Percentiles rank a stretch among this genome's conserved stretches.
These are phyloP conservation scores for Acer negundo DNA, from an alignment of 345 rosid genomes.

Conservation along the genomic window DNA sequence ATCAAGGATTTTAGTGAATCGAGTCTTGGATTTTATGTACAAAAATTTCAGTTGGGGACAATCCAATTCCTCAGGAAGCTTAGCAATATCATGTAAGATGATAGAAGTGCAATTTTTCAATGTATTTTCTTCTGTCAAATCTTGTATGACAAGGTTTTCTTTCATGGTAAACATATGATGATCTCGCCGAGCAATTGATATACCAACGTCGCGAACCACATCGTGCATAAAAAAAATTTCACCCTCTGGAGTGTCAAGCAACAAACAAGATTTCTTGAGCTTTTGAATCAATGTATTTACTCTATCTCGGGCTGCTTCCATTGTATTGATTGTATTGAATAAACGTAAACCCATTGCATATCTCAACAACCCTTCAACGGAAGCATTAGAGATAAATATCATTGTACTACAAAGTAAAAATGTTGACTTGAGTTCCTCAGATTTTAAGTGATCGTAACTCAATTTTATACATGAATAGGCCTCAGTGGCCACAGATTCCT, in stretches of 20 bases:
- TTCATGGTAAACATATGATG: too few relatives aligned
- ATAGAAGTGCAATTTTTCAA: not conserved
- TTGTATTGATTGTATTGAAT: not conserved
- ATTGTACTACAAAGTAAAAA: slow-evolving; percentile 32
- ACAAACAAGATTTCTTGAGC: slow-evolving; percentile 30
- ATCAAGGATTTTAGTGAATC: not conserved
- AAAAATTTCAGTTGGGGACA: slow-evolving; percentile 24
- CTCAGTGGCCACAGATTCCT: not conserved
- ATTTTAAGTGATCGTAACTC: slow-evolving; percentile 21
- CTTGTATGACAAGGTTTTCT: not conserved
- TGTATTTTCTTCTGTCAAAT: not conserved
- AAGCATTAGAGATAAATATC: not conserved
- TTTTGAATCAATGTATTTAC: slow-evolving; percentile 8
- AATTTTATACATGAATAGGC: slow-evolving; percentile 14
- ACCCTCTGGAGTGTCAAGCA: not conserved
- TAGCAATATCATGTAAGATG: not conserved
- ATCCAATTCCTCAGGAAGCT: not conserved
- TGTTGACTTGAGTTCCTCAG: slow-evolving; percentile 28
- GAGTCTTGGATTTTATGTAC: accelerated
- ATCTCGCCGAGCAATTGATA: slow-evolving; percentile 19
- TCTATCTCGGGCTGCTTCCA: slow-evolving; percentile 21
- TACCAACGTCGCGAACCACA: slow-evolving; percentile 20
- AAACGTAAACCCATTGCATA: slow-evolving; percentile 29
- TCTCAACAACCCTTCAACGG: slow-evolving; percentile 18
- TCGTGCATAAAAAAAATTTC: not conserved